Evolutionary conservation across 306 rosid species (phyloP).

Genomic region (Castanospermum australe): DNA sequence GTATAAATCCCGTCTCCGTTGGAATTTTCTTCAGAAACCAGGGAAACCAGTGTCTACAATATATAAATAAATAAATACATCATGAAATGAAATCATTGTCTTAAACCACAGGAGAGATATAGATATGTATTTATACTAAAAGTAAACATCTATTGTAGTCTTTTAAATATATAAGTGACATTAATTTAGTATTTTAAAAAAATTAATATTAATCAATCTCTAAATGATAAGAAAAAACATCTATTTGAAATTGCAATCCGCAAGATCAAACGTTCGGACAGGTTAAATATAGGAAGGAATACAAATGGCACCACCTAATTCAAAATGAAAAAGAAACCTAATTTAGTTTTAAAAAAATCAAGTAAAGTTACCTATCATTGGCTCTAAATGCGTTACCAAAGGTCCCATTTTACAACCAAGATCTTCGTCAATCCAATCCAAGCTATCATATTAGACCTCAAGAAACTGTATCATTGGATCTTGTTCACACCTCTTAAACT

Average conservation of each 20-base stretch:
- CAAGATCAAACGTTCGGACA: not conserved
- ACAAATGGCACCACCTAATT: not conserved
- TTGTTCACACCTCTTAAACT: not conserved
- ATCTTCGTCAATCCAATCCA: not conserved
- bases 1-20: not conserved
- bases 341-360: not conserved
- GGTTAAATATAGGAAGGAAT: not conserved
- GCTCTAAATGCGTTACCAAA: not conserved
- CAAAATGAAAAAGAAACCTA: no score
- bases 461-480: not conserved
- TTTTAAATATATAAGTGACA: no score
- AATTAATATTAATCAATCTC: no score
- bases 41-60: not conserved
- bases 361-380: not conserved
- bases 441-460: not conserved
- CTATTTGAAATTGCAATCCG: not conserved
- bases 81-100: not conserved
- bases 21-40: not conserved
- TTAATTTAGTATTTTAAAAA: no score
- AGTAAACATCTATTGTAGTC: not conserved
- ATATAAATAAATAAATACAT: not conserved
- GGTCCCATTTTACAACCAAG: not conserved
- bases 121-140: no score
- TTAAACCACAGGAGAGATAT: not conserved
- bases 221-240: not conserved